Conservation (phyloP, 495 filamentous ascomycete species). For the Hypoxylon perforatum region DNA sequence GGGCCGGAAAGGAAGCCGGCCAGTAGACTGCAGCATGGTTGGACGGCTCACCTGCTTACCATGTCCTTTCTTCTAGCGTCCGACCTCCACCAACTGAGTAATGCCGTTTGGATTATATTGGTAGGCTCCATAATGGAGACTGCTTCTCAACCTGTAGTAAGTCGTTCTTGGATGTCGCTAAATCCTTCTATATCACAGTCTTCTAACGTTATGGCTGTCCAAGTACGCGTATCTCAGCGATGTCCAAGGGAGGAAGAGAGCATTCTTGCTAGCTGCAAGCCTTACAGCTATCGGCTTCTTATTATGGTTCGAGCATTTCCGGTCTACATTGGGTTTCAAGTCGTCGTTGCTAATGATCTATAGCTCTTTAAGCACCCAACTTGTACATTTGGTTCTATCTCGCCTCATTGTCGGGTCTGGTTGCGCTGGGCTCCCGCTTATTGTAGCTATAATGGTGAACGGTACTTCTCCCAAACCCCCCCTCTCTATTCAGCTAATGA, state of each 20-base stretch:
- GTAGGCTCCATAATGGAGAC: conserved; percentile 12
- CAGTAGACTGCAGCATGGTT: not conserved
- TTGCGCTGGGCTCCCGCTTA: conserved; percentile 8
- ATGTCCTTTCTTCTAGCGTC: not conserved
- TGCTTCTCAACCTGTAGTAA: conserved; percentile 3
- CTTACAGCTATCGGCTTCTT: conserved; percentile 6
- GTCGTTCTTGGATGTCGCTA: not conserved
- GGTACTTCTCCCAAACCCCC: not conserved
- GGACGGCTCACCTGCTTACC: not conserved
- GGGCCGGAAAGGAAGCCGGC: not conserved
- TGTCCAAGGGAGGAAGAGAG: conserved; percentile 7
- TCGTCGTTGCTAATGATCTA: not conserved
- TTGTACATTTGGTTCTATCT: conserved; percentile 5
- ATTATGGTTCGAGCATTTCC: not conserved
- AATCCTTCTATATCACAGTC: not conserved
- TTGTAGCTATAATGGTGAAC: conserved; percentile 9
- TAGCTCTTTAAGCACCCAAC: conserved; percentile 1
- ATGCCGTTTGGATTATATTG: conserved; percentile 10
- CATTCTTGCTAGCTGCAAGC: conserved; percentile 9
- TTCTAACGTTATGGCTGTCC: not conserved
- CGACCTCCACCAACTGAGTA: conserved; percentile 9
- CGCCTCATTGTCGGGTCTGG: conserved; percentile 5
- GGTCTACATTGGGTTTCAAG: not conserved
- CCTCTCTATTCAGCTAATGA: not conserved
- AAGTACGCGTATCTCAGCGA: conserved; percentile 13